Conservation (phyloP, 805 yeast genomes). For the Hemisphaericaspora nanyangensis region DNA sequence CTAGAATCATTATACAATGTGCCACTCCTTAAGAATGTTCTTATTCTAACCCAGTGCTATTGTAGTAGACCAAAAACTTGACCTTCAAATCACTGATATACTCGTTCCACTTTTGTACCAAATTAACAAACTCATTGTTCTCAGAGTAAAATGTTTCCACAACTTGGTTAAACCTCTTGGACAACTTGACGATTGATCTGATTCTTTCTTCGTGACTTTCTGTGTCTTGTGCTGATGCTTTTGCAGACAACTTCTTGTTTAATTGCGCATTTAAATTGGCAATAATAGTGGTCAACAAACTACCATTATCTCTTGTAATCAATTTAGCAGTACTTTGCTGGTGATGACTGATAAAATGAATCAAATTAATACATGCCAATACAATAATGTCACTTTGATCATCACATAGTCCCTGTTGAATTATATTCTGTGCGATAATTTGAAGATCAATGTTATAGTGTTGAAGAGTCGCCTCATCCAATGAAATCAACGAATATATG, state of each 20-base stretch:
- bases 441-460: constrained; percentile 21
- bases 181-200: constrained; percentile 27
- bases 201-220: constrained; percentile 52
- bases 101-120: constrained; percentile 3
- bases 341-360: constrained; percentile 33
- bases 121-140: not conserved
- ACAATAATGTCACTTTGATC: constrained; percentile 57
- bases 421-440: constrained; percentile 38
- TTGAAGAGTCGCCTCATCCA: constrained; percentile 19
- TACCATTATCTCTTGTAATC: constrained; percentile 9
- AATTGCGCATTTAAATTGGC: constrained; percentile 32
- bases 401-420: constrained; percentile 53
- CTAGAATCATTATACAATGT: no score
- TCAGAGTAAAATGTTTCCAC: constrained; percentile 2
- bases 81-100: constrained; percentile 4
- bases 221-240: constrained; percentile 64
- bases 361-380: constrained; percentile 42
- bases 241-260: constrained; percentile 49
- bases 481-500: constrained; percentile 48
- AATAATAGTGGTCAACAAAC: constrained; percentile 27
- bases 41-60: constrained; percentile 4
- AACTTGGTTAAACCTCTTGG: constrained; percentile 16
- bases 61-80: constrained; percentile 7
- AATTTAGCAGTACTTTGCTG: constrained; percentile 14
- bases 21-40: no score